Evolutionary conservation across 345 rosid genomes (phyloP), one percentile per base, ranked within the genome.

Genomic region (Brassica rapa): DNA sequence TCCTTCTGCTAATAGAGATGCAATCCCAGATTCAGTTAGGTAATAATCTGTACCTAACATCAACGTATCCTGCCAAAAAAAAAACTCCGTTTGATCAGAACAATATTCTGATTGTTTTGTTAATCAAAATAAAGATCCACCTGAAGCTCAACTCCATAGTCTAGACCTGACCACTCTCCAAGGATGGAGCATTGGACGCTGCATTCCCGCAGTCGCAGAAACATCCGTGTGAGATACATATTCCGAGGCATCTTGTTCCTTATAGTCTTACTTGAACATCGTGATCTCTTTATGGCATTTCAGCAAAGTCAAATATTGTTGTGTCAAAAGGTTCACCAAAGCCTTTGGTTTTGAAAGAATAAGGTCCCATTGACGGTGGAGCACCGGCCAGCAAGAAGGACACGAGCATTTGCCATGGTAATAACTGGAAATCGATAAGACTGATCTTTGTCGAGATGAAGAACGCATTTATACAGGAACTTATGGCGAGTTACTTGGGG

Each of bases 21-120:
- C 88, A 81, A 84, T 86, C 73, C 89, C 93, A 10, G 84, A 77
- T 80, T 91, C 93, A 0, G 93, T 89, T 85, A 91, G 85, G 84
- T 91, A 91, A 60, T 77, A 75, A 75, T 93, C 93, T 59, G 97
- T 92, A 61, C 97, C 97, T 89, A 91, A 87, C 97, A 93, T 90
- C 88, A 93, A 70, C 0, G 93, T 89, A 76, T 93, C 96, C 98
- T 93, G 6, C 0, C 8, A 39, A 39, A 43, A 43, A 11, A 23
- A 53, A 64, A 64, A 59, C 46, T 71, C 77, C 4, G 61, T 19
- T 65, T 78, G 14, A 59, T 24, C n/a, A 16, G n/a, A 30, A 43
- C 41, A 12, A 30, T 24, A 53, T 4, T 23, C 6, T 1, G 2
- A 41, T 27, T 57, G 67, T 19, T 68, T 32, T 66, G 51, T 8